Conservation (phyloP, 2,329 filamentous ascomycete species). For the Truncatella angustata region DNA sequence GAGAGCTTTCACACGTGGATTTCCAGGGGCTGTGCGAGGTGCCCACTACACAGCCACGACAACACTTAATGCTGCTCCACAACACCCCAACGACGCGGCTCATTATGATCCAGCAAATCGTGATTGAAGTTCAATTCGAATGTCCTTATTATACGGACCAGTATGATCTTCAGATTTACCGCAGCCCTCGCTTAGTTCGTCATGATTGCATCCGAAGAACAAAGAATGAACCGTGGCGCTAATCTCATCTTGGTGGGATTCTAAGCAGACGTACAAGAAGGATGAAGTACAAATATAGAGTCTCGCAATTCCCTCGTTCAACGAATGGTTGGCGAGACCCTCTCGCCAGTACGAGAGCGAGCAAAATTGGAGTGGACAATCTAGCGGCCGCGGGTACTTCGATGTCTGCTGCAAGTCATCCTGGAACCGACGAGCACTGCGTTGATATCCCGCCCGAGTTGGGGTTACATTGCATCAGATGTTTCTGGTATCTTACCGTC, state of each 20-base stretch:
- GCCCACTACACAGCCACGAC: background rate
- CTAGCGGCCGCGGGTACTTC: background rate
- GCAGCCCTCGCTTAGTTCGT: background rate
- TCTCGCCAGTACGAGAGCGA: background rate
- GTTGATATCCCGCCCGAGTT: background rate
- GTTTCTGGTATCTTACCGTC: background rate
- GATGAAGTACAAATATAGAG: background rate
- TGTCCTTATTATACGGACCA: background rate
- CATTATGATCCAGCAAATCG: conserved; percentile 1
- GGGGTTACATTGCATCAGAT: background rate
- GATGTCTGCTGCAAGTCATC: background rate
- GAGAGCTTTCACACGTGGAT: background rate
- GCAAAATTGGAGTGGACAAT: background rate
- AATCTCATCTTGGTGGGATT: too few species aligned
- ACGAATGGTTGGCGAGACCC: background rate
- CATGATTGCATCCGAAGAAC: background rate
- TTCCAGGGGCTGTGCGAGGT: background rate
- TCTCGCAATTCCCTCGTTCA: background rate
- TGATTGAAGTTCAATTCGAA: background rate
- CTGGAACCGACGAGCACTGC: background rate
- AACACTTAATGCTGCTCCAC: background rate
- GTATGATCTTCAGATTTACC: background rate
- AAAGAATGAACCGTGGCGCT: too few species aligned
- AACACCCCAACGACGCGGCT: background rate
- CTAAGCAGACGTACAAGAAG: background rate